Evolutionary conservation across 352 stramenopile genomes (phyloP), one percentile per base, ranked within the genome.

Genomic region (Phytophthora sp.): DNA sequence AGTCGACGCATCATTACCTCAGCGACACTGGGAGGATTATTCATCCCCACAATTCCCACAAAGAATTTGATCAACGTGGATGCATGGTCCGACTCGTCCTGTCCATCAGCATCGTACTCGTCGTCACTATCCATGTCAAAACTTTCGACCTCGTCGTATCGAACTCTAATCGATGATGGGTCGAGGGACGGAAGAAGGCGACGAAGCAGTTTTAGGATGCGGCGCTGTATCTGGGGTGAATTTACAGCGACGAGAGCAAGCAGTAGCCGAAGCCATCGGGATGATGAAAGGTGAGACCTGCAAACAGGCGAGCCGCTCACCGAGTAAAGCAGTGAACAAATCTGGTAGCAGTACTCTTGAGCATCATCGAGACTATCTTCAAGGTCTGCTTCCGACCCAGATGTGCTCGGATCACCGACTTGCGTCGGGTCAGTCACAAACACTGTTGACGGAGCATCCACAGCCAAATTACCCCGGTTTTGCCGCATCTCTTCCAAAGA

Each of bases 311-410:
- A 93, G 0, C 86, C 87, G 45, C 89, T 97, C 21, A 97, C 89
- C 13, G 88, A 95, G 58, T 94, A 95, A 15, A 97, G 52, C 4
- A 97, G 63, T 12, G 85, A 85, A 65, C 89, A 95, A 45, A 97
- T 95, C 57, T 97, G 89, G 59, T 94, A 96, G 68, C 88, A 95
- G 70, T 97, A 97, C 53, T 97, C 87, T 36, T 88, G 77, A 24
- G 86, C 80, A 53, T 94, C 88, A 31, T 70, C 69, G 13, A 82
- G 42, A 11, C 72, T 62, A 33, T 69, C 67, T 31, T 65, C 45
- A 36, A 69, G 69, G 12, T 77, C 79, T 8, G 50, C 41, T 38
- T 90, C 81, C 12, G 71, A 63, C 20, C 49, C 64, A 42, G 68
- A 55, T 4, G 54, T 75, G 46, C 77, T 84, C 7, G 77, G 73